Conservation (phyloP, 257 asterid species). For the Solanum neorickii region DNA sequence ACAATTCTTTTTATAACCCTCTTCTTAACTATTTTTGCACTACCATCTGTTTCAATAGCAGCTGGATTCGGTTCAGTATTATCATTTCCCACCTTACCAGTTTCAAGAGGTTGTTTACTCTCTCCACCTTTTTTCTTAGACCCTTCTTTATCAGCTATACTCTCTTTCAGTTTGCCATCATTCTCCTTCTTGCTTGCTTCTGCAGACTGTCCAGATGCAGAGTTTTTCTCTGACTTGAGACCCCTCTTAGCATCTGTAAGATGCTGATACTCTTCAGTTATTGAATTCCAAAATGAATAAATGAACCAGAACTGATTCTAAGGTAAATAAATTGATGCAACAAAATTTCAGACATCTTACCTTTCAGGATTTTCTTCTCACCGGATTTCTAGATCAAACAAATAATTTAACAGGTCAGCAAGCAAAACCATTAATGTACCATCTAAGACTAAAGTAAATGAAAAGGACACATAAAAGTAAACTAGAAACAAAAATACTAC, state of each 20-base stretch:
- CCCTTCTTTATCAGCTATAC: constrained; percentile 16
- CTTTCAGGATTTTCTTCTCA: background rate
- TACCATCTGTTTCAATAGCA: constrained; percentile 24
- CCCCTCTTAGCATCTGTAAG: constrained; percentile 21
- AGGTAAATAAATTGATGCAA: background rate
- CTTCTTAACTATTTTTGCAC: constrained; percentile 58
- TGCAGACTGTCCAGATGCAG: constrained; percentile 26
- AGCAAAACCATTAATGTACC: background rate
- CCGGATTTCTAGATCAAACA: background rate
- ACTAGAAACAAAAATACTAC: background rate
- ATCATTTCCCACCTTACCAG: constrained; percentile 24
- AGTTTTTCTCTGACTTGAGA: constrained; percentile 23
- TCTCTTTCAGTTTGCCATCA: constrained; percentile 22
- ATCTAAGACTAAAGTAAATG: background rate
- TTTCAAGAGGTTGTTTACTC: constrained; percentile 23
- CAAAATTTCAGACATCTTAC: background rate
- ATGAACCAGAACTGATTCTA: background rate
- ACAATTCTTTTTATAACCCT: constrained; percentile 53
- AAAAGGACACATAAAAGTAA: background rate
- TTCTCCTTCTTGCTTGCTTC: constrained; percentile 30
- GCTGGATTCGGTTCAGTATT: constrained; percentile 15
- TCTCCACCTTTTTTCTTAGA: constrained; percentile 26
- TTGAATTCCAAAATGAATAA: constrained; percentile 12
- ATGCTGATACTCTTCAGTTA: constrained; percentile 17
- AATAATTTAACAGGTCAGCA: background rate